Conservation (phyloP, 2,329 filamentous ascomycete genomes). For the Neopestalotiopsis rosae region DNA sequence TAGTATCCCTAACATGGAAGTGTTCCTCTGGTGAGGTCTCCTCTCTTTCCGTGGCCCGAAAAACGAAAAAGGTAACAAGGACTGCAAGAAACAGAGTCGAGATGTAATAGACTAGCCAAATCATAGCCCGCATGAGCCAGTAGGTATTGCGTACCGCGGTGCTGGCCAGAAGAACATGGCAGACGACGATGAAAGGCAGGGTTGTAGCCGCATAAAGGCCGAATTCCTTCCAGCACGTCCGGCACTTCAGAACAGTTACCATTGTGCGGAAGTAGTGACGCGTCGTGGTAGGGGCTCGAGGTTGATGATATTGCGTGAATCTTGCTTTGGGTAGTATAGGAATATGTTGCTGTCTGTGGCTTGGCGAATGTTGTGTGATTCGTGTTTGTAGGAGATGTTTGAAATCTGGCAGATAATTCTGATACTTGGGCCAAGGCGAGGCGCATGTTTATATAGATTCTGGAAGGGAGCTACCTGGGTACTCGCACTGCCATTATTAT, state of each 20-base stretch:
- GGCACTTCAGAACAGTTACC: background rate
- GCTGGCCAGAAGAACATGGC: background rate
- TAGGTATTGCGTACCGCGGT: background rate
- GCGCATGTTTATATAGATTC: background rate
- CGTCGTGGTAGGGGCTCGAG: background rate
- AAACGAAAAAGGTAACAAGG: background rate
- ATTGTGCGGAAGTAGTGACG: slow-evolving; percentile 3
- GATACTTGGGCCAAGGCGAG: background rate
- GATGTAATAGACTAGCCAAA: slow-evolving; percentile 1
- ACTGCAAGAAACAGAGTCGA: background rate
- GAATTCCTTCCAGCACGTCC: background rate
- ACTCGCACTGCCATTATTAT: background rate
- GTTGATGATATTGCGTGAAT: background rate
- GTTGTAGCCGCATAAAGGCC: background rate
- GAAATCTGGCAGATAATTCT: background rate
- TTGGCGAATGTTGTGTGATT: background rate
- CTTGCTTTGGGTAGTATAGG: background rate
- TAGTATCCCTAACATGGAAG: background rate
- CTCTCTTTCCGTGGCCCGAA: background rate
- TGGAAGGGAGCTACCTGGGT: background rate
- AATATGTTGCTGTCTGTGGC: background rate
- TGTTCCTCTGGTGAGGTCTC: background rate
- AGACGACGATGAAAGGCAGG: slow-evolving; percentile 1
- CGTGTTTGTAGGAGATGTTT: background rate
- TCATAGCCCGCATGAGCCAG: background rate